Evolutionary conservation across 306 rosid genomes (phyloP), one percentile per base, ranked within the genome.

Genomic region (Prunus armeniaca): DNA sequence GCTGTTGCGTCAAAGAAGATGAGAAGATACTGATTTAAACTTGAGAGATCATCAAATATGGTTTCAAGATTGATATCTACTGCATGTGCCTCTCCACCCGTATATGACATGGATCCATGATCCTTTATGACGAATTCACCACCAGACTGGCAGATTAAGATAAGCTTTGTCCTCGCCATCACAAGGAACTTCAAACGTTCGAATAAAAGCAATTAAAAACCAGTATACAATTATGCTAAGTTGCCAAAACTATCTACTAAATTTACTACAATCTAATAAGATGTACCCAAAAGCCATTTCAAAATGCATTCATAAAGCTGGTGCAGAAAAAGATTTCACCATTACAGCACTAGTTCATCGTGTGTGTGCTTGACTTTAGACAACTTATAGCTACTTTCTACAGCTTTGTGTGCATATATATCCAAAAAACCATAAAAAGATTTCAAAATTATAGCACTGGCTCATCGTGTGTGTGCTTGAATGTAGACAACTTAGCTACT

Each of bases 31-130:
- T n/a, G n/a, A n/a, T 68, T 88, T 88, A 56, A 79, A 34, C 75
- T 81, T 88, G n/a, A n/a, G 58, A 88, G 86, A 71, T 88, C 88
- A 45, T 83, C 80, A 79, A 83, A 70, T 34, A 43, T 4, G 12
- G 89, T 83, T 71, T 85, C 91, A 52, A 32, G 71, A 67, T 73
- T 85, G 62, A 88, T 81, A 51, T 88, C 89, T 79, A 81, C 65
- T 2, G 91, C 91, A 64, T 88, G 84, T 22, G 88, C 91, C 49
- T 88, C 89, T 46, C 91, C 91, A 27, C 89, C 86, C n/a, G 43
- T 22, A 77, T 85, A 88, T 9, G 82, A 83, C 87, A 85, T 76
- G 18, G 89, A 76, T 70, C 89, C 91, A 65, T 88, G 84, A 12
- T 83, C 89, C 71, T 77, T 83, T 73, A 74, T 67, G 13, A 67